Percentiles rank a stretch among this genome's conserved stretches.
Conservation (phyloP, 2,329 filamentous ascomycete genomes). For the Fusarium sp. region DNA sequence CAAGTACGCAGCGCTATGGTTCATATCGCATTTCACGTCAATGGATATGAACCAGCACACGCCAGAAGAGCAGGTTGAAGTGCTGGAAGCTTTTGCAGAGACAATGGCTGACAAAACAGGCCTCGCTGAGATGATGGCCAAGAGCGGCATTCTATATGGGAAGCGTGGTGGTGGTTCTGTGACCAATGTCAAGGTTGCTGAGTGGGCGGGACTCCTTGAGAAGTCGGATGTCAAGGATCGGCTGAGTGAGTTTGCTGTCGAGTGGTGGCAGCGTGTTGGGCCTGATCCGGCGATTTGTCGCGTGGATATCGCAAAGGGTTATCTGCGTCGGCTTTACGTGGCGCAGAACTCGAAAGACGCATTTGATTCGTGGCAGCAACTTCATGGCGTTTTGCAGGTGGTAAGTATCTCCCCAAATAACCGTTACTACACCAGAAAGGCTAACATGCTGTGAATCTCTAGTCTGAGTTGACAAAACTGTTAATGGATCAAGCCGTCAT, state of each 20-base stretch:
- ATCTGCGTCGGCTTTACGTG: not conserved
- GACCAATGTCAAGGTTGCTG: not conserved
- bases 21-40: slow-evolving; percentile 18
- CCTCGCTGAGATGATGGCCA: slow-evolving; percentile 25
- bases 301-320: not conserved
- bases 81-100: slow-evolving; percentile 37
- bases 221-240: not conserved
- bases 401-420: not conserved
- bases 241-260: not conserved
- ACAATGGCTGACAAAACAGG: slow-evolving; percentile 28
- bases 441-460: accelerated
- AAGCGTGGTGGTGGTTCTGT: not conserved
- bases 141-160: not conserved
- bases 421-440: accelerated
- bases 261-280: slow-evolving; percentile 1
- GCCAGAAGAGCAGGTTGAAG: slow-evolving; percentile 24
- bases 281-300: not conserved
- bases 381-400: not conserved
- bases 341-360: not conserved
- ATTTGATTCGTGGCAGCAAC: not conserved
- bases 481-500: not conserved
- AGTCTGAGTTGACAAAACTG: not conserved
- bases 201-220: not conserved
- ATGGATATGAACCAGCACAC: slow-evolving; percentile 34
- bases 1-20: not conserved